Evolutionary conservation across 495 filamentous ascomycete genomes (phyloP).

Genomic region (Aspergillus bertholletiae): DNA sequence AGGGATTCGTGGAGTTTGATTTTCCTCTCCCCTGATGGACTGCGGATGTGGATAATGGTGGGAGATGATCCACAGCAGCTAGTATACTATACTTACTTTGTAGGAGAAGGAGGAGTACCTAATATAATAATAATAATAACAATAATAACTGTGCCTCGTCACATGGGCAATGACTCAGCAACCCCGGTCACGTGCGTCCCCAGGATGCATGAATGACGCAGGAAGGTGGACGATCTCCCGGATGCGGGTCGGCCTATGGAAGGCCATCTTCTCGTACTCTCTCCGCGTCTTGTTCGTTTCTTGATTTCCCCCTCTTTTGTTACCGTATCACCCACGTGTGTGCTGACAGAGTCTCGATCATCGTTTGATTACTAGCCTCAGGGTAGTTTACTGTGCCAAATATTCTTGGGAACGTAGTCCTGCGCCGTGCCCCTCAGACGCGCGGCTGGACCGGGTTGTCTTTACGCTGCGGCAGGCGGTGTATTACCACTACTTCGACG

Average conservation of each 20-base stretch:
- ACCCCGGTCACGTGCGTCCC: background rate
- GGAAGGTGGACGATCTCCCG: background rate
- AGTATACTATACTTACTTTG: no score
- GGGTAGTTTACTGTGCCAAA: background rate
- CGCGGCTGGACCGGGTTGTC: background rate
- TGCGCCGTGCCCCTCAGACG: background rate
- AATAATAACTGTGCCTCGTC: no score
- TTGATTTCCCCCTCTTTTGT: background rate
- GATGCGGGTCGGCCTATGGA: background rate
- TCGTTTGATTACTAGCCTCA: background rate
- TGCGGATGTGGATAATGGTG: no score
- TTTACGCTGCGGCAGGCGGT: background rate
- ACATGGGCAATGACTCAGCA: conserved; percentile 21
- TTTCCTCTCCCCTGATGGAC: no score
- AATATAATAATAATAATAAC: no score
- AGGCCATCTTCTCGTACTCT: background rate
- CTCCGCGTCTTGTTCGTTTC: background rate
- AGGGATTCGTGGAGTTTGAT: no score
- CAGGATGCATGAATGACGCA: background rate
- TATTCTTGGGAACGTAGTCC: background rate
- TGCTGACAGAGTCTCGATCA: background rate
- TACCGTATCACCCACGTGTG: background rate
- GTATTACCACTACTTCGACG: background rate
- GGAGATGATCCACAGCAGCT: no score
- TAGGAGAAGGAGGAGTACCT: no score